phyloP scores from a whole-genome alignment of 495 filamentous ascomycete genomes.

The Aspergillus ostianus region DNA sequence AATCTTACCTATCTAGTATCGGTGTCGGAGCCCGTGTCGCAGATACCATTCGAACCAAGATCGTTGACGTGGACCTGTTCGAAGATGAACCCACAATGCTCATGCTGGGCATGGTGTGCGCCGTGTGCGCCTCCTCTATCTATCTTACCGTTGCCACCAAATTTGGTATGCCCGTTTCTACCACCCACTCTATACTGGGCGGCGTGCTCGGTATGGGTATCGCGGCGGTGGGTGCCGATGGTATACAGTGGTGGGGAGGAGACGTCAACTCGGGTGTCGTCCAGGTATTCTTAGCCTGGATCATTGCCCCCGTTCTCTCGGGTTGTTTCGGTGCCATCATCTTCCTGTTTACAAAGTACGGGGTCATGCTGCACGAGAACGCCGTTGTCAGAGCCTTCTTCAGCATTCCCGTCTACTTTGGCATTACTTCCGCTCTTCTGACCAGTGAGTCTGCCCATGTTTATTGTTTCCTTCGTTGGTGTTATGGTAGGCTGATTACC shows the following conservation, averaged over 20 bases:
- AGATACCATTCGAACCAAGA: constrained; percentile 21
- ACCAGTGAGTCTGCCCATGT: constrained; percentile 8
- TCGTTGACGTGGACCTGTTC: constrained; percentile 17
- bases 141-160: constrained; percentile 19
- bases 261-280: constrained; percentile 22
- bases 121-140: constrained; percentile 12
- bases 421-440: constrained; percentile 16
- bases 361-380: constrained; percentile 10
- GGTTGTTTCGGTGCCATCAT: constrained; percentile 17
- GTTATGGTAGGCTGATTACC: neutral
- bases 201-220: constrained; percentile 21
- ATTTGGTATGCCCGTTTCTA: constrained; percentile 21
- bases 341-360: constrained; percentile 22
- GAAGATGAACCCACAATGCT: constrained; percentile 13
- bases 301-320: constrained; percentile 18
- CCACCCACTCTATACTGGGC: constrained; percentile 23
- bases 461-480: neutral
- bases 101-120: constrained; percentile 24
- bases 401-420: constrained; percentile 20
- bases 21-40: constrained; percentile 18
- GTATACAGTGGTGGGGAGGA: constrained; percentile 21
- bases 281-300: constrained; percentile 23
- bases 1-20: constrained; percentile 7
- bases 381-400: constrained; percentile 13
- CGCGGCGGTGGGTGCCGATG: constrained; percentile 14